Base-by-base conservation (phyloP, 2,329 filamentous ascomycete genomes). In the Aspergillus udagawae region DNA sequence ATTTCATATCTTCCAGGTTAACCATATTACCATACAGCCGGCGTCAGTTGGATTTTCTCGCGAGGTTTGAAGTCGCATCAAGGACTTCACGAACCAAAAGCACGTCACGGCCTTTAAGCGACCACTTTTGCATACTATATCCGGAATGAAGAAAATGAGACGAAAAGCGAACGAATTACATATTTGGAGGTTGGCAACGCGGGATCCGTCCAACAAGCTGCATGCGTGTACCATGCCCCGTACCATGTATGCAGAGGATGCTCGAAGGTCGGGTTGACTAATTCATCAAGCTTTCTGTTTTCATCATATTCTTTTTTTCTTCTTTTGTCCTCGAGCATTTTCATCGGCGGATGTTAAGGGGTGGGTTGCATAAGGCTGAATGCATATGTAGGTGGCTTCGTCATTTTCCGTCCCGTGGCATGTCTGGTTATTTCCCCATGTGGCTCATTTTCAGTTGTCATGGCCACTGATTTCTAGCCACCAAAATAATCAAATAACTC, bases 1-100 rank as follows among this genome's bases (percentile, higher is more conserved):
- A 57, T 50, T 59, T 54, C 32, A 59, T 61, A 51, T 54, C 57
- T 47, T 27, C 52, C 55, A 53, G 55, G 12, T 47, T 47, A 47
- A 47, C 23, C 60, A 59, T 60, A 59, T 54, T 62, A 51, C 62
- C 60, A 62, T 55, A 56, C 57, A 60, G 53, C 51, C 56, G 63
- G 65, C 60, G 58, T 61, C 61, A 55, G 32, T 62, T 62, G 65
- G 59, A 57, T 58, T 56, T 49, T 55, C 51, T 48, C 42, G 52
- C 48, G 56, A 25, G 58, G 47, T 49, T 52, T 50, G 50, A 51
- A 52, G 28, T 62, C 49, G 29, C 49, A 29, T 21, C 21, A 12
- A 44, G 56, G 57, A 55, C 25, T 48, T 54, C 29, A 53, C 45
- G 53, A 56, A 23, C 48, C 49, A 59, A 58, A 54, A 54, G 48